phyloP scores from a whole-genome alignment of 148 eudicot genomes.

The Heliamphora exappendiculata region DNA sequence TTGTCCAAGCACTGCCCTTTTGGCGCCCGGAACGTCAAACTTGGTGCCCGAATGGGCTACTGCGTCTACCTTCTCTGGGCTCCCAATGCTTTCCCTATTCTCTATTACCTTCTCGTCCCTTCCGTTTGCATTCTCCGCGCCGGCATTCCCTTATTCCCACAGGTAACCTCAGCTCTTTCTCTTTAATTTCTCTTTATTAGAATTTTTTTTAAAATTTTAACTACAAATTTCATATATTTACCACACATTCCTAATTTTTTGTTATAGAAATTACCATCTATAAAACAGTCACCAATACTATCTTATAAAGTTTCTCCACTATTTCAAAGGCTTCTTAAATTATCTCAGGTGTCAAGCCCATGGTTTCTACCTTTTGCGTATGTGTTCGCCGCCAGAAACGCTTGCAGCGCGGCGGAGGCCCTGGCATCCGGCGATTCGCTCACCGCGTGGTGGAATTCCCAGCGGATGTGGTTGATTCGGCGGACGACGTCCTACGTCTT shows the following conservation, averaged over 20 bases:
- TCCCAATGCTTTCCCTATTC: conserved; percentile 23
- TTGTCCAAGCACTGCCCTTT: conserved; percentile 38
- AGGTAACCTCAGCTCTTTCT: conserved; percentile 15
- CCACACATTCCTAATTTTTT: too few species aligned
- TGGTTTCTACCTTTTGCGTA: conserved; percentile 39
- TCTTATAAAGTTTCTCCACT: too few species aligned
- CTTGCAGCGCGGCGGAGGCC: conserved; percentile 25
- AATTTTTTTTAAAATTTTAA: too few species aligned
- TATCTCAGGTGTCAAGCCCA: conserved; percentile 28
- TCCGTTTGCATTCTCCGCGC: conserved; percentile 27
- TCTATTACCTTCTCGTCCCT: conserved; percentile 28
- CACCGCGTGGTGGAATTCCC: conserved; percentile 39
- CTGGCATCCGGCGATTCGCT: conserved; percentile 23
- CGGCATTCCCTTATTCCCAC: conserved; percentile 32
- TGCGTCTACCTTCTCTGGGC: conserved; percentile 38
- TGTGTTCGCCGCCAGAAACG: conserved; percentile 16
- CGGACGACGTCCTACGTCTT: conserved; percentile 28
- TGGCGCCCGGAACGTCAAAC: conserved; percentile 30
- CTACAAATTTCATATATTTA: too few species aligned
- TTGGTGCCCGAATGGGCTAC: conserved; percentile 45
- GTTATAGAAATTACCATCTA: too few species aligned
- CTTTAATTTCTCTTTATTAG: neutral
- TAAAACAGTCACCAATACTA: too few species aligned
- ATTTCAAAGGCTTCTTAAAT: neutral
- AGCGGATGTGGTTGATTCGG: conserved; percentile 31